These are phyloP conservation scores for Ustilago xerochloae DNA, from an alignment of 1,284 basidiomycete species.

Conservation along the genomic window DNA sequence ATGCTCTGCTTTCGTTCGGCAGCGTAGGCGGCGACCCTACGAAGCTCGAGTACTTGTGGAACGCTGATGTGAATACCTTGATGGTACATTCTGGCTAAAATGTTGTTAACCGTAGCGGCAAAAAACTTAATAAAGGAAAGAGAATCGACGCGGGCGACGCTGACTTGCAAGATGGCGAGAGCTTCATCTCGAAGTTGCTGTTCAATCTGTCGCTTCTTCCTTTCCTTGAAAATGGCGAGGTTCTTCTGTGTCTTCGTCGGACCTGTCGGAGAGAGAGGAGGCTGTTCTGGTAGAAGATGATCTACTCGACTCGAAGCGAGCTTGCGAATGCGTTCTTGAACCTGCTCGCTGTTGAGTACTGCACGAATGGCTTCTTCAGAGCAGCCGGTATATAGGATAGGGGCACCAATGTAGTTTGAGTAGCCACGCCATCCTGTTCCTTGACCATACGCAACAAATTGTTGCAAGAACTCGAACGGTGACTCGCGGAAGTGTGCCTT, in stretches of 20 bases:
- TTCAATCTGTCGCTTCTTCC: slow-evolving; percentile 58
- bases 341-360: slow-evolving; percentile 56
- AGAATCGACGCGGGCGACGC: slow-evolving; percentile 58
- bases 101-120: slow-evolving; percentile 66
- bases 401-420: slow-evolving; percentile 60
- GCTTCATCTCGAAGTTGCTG: slow-evolving; percentile 57
- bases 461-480: slow-evolving; percentile 57
- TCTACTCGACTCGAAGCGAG: slow-evolving; percentile 53
- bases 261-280: slow-evolving; percentile 24
- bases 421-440: slow-evolving; percentile 64
- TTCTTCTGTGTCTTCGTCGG: slow-evolving; percentile 44
- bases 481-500: slow-evolving; percentile 63
- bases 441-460: slow-evolving; percentile 60
- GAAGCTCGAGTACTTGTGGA: slow-evolving; percentile 61
- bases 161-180: slow-evolving; percentile 48
- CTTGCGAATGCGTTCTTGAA: slow-evolving; percentile 52
- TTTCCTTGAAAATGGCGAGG: slow-evolving; percentile 49
- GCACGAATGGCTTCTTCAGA: slow-evolving; percentile 53
- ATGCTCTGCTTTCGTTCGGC: slow-evolving; percentile 66
- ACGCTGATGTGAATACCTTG: slow-evolving; percentile 65
- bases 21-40: slow-evolving; percentile 63
- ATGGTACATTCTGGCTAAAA: slow-evolving; percentile 68
- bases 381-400: slow-evolving; percentile 58
- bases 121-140: slow-evolving; percentile 52
- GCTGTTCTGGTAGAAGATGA: slow-evolving; percentile 37